Evolutionary conservation across 1,284 basidiomycete species (phyloP), one percentile per base, ranked within the genome.

Genomic region (Tranzscheliella williamsii): DNA sequence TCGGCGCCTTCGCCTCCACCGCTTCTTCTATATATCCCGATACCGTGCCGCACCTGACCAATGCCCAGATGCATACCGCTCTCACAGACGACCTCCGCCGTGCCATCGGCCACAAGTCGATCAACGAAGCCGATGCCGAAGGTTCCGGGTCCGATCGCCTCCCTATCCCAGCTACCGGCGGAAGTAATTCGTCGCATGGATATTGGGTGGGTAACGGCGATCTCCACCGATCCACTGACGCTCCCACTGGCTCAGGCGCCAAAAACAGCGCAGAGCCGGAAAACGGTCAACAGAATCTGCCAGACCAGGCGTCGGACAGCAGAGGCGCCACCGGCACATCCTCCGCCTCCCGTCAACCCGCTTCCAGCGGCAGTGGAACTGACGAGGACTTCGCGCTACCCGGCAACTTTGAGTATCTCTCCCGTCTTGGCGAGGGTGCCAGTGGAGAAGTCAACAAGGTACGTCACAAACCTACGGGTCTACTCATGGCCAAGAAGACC

Each of bases 371-470:
- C 5, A 9, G 35, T 21, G 32, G 9, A 16, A 16, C 8, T 7
- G 64, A 69, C 16, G 63, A 62, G 11, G 69, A 70, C 11, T 40
- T 69, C 12, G 47, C 54, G 1, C 27, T 73, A 15, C 55, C 64
- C 4, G 84, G 84, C 37, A 80, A 86, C 58, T 81, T 95, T 31
- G 87, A 90, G 56, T 85, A 87, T 52, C 61, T 93, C 20, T 79
- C 81, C 15, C 82, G 88, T 30, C 81, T 99, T 1, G 95, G 95
- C 12, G 95, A 98, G 76, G 95, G 95, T 29, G 90, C 93, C 17
- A 91, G 93, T 45, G 95, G 95, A 30, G 89, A 91, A 5, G 95
- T 99, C 17, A 87, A 91, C 78, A 89, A 91, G 78, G 94, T 96
- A 34, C 84, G 81, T 67, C 89, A 92, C 78, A 85, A 81, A 72